Percentiles rank a stretch among this genome's conserved stretches.
Evolutionary conservation across 352 stramenopile genomes (phyloP).

Genomic region (Globisporangium nagaii): DNA sequence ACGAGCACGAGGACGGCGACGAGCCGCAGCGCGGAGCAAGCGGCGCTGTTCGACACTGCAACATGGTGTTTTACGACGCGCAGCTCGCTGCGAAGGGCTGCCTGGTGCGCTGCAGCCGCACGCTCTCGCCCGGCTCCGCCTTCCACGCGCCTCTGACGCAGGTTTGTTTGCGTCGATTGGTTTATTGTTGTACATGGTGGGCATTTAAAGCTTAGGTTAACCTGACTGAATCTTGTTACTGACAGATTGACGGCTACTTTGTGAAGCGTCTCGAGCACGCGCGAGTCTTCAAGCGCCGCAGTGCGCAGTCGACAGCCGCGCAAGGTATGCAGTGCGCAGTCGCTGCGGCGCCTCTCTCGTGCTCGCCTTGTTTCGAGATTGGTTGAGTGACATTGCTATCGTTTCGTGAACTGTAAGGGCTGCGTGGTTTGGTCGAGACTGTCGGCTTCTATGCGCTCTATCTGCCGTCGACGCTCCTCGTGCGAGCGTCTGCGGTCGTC

Average conservation of each 20-base stretch:
- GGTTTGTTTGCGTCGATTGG: conserved; percentile 3
- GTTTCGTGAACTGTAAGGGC: background rate
- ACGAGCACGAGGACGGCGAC: background rate
- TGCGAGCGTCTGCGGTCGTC: conserved; percentile 14
- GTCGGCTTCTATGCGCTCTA: conserved; percentile 21
- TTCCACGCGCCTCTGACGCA: conserved; percentile 5
- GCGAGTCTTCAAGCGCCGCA: background rate
- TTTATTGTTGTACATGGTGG: too few relatives aligned
- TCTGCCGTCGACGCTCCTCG: conserved; percentile 14
- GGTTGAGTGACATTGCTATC: background rate
- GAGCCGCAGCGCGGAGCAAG: background rate
- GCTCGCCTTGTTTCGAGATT: too few relatives aligned
- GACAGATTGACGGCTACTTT: conserved; percentile 10
- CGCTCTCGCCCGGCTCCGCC: conserved; percentile 1
- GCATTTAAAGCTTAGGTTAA: too few relatives aligned
- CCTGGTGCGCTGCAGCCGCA: conserved; percentile 7
- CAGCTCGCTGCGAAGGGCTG: conserved; percentile 4
- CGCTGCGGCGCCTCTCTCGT: background rate
- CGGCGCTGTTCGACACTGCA: conserved; percentile 7
- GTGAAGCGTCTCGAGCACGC: background rate
- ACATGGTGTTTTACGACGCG: conserved; percentile 22
- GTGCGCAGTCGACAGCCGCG: background rate
- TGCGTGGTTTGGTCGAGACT: background rate
- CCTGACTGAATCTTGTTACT: too few relatives aligned
- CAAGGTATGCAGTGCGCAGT: background rate